These are phyloP conservation scores for Mycena rebaudengoi DNA, from an alignment of 768 basidiomycete genomes.

Conservation along the genomic window DNA sequence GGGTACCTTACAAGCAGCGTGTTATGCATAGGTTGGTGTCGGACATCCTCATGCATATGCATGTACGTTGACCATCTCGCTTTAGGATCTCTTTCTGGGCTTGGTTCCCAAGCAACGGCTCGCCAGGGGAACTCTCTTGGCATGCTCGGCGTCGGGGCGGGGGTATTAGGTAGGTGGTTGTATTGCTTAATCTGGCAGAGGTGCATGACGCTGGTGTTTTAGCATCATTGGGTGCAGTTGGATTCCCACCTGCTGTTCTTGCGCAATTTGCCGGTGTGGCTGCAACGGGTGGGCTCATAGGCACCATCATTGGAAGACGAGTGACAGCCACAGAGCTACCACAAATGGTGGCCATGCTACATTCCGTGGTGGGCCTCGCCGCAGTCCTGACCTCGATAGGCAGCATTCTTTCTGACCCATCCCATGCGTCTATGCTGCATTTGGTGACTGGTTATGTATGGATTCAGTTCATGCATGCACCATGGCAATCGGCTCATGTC, in stretches of 20 bases:
- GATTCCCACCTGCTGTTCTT: constrained; percentile 78
- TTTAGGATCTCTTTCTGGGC: constrained; percentile 79
- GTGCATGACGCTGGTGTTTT: constrained; percentile 1
- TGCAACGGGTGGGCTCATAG: constrained; percentile 74
- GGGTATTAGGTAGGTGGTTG: constrained; percentile 58
- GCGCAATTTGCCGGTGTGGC: constrained; percentile 83
- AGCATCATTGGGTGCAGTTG: constrained; percentile 83
- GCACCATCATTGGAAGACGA: constrained; percentile 79
- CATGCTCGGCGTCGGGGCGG: constrained; percentile 84
- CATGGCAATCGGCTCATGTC: background rate
- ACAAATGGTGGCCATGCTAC: constrained; percentile 82
- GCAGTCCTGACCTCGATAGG: constrained; percentile 88
- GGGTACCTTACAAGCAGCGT: constrained; percentile 87
- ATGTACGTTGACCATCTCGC: background rate
- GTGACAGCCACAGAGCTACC: constrained; percentile 90
- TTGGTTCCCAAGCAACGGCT: constrained; percentile 83
- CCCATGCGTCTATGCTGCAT: constrained; percentile 77
- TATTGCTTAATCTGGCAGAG: too few species aligned
- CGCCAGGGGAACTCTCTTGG: constrained; percentile 88
- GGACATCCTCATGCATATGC: background rate
- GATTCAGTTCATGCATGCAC: constrained; percentile 53
- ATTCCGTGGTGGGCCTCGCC: constrained; percentile 90
- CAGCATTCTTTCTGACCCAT: constrained; percentile 76
- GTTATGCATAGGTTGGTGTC: constrained; percentile 76
- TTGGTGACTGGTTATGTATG: constrained; percentile 88